phyloP scores from a whole-genome alignment of 2,329 filamentous ascomycete species.

The Akanthomyces lecanii region DNA sequence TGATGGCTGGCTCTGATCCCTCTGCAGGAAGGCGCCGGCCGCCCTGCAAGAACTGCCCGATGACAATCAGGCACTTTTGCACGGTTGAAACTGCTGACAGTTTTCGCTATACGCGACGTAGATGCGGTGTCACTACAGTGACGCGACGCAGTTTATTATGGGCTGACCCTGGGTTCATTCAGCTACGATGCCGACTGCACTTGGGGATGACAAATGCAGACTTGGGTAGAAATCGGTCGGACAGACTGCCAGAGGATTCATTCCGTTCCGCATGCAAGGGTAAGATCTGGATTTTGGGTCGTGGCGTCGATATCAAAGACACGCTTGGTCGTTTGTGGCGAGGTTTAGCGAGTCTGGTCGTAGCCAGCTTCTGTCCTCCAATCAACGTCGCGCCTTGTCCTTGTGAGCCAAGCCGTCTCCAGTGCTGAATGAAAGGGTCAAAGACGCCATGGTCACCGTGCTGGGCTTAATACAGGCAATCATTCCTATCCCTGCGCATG shows the following conservation, averaged over 20 bases:
- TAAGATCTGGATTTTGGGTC: background rate
- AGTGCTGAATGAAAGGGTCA: background rate
- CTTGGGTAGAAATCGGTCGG: background rate
- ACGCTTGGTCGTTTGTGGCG: conserved; percentile 5
- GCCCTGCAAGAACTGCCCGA: background rate
- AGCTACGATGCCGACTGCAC: background rate
- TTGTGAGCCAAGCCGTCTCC: background rate
- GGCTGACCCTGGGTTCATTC: background rate
- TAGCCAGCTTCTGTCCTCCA: background rate
- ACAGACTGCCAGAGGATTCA: background rate
- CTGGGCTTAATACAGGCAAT: background rate
- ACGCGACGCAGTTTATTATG: background rate
- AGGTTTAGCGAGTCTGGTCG: conserved; percentile 3
- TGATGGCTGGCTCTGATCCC: background rate
- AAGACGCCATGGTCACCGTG: background rate
- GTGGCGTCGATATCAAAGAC: background rate
- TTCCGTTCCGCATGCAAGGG: background rate
- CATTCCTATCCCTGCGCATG: background rate
- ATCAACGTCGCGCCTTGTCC: conserved; percentile 2
- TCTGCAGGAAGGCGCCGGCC: background rate
- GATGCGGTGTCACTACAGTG: background rate
- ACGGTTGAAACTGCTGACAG: conserved; percentile 11
- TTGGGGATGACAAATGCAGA: background rate
- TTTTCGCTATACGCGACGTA: background rate
- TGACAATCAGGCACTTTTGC: conserved; percentile 1